A percentile compares a stretch with the other conserved stretches of the same genome.
These are phyloP conservation scores for Eucalyptus microcorys DNA, from an alignment of 345 rosid genomes.

Conservation along the genomic window DNA sequence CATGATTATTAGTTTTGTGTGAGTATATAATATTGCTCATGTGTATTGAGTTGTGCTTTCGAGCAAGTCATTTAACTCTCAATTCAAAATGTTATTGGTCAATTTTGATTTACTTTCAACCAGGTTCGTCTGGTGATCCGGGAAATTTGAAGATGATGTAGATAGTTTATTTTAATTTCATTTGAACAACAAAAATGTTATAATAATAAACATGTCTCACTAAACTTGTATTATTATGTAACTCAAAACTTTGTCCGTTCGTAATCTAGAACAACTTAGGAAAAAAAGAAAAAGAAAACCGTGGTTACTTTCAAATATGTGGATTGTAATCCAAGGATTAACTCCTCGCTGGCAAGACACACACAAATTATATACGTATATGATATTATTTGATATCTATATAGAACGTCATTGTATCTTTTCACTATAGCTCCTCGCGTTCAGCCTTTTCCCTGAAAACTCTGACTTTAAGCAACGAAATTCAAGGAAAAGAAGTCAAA, in stretches of 20 bases:
- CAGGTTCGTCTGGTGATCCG: not conserved
- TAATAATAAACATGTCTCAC: not conserved
- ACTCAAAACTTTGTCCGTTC: not conserved
- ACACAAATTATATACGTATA: too few species aligned
- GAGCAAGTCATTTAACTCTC: not conserved
- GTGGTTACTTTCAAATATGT: not conserved
- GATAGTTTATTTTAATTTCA: not conserved
- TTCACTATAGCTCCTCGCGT: not conserved
- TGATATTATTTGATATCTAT: not conserved
- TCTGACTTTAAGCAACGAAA: too few species aligned
- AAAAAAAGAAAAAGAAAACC: not conserved
- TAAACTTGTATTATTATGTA: not conserved
- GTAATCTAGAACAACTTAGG: not conserved
- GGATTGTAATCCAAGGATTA: not conserved
- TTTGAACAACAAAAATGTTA: not conserved
- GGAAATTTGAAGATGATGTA: not conserved
- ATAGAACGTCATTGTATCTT: not conserved
- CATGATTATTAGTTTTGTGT: not conserved
- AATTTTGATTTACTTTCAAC: not conserved
- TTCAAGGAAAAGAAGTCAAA: too few species aligned
- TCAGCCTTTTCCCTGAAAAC: not conserved
- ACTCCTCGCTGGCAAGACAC: not conserved
- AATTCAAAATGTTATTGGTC: not conserved
- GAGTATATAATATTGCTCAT: not conserved
- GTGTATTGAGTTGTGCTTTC: not conserved